Base-by-base conservation (phyloP, 176 grass and related monocot species). In the Canna indica region DNA sequence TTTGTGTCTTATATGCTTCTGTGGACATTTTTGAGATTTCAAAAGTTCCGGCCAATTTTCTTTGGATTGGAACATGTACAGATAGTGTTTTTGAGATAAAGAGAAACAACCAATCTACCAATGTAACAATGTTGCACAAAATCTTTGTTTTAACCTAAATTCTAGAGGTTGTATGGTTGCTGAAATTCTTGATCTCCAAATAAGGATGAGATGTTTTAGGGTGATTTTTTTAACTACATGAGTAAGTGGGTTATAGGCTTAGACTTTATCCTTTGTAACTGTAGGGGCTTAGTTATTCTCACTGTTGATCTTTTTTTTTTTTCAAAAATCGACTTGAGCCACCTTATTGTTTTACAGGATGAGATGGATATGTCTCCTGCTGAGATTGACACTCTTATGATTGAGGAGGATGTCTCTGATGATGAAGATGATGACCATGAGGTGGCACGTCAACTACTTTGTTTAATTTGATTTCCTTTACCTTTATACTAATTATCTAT, bases 351-450 rank as follows among this genome's bases (percentile, higher is more conserved):
- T 31, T 27, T 66, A 57, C 69, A 95, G 84, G 91, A 95, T 33
- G 88, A 88, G 38, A 65, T 88, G 66, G 85, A 88, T 31, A 72
- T 66, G 29, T 91, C 85, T 85, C 91, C 85, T 47, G 81, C 88
- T 31, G 91, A 96, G 78, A 83, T 85, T 74, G 88, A 88, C 58
- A 60, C 75, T 79, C 64, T 91, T 69, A 91, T 96, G 87, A 77
- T 96, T 83, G 91, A 85, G 29, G 87, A 88, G 75, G 91, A 90
- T 79, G 61, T 84, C 34, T 88, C 87, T 3, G 91, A 90, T 32
- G 91, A 96, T 68, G 91, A 95, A 59, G 91, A 90, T 75, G 85
- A 84, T 80, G 82, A 96, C 58, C 72, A 88, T 36, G 91, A 90
- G 69, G 80, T 77, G 54, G 77, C 81, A 59, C 29, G 59, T 20